phyloP scores from a whole-genome alignment of 768 basidiomycete species.

The Hemileccinum impolitum region DNA sequence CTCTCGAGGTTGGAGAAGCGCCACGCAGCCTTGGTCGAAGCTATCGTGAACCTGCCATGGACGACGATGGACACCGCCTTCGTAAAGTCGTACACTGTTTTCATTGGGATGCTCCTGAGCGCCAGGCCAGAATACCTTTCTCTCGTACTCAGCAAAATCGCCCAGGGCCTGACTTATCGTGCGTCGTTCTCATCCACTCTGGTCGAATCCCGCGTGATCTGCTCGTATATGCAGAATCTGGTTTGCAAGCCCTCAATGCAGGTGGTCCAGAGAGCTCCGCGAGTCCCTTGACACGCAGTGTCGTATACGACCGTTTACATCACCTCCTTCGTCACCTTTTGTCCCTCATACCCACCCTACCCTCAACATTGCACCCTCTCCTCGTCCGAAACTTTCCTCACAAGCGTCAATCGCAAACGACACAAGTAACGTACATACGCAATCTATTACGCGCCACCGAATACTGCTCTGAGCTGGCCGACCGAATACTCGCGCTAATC shows the following conservation, averaged over 20 bases:
- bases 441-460: conserved; percentile 79
- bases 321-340: conserved; percentile 83
- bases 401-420: conserved; percentile 77
- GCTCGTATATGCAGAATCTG: conserved; percentile 54
- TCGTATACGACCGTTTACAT: conserved; percentile 86
- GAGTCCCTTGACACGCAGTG: conserved; percentile 71
- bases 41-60: conserved; percentile 88
- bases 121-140: conserved; percentile 90
- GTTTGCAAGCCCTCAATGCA: conserved; percentile 57
- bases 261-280: conserved; percentile 61
- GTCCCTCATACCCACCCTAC: conserved; percentile 86
- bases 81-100: conserved; percentile 84
- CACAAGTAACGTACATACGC: conserved; percentile 86
- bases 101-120: conserved; percentile 88
- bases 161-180: conserved; percentile 90
- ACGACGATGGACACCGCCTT: conserved; percentile 82
- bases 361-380: conserved; percentile 81
- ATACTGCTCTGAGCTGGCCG: conserved; percentile 86
- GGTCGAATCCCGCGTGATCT: conserved; percentile 2
- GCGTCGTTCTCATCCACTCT: conserved; percentile 31
- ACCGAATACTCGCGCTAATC: conserved; percentile 80
- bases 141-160: conserved; percentile 74
- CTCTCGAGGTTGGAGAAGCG: conserved; percentile 84
- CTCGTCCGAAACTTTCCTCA: conserved; percentile 88
- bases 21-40: conserved; percentile 79